Evolutionary conservation across 805 yeast species (phyloP).

Genomic region (Zygoascus ofunaensis): DNA sequence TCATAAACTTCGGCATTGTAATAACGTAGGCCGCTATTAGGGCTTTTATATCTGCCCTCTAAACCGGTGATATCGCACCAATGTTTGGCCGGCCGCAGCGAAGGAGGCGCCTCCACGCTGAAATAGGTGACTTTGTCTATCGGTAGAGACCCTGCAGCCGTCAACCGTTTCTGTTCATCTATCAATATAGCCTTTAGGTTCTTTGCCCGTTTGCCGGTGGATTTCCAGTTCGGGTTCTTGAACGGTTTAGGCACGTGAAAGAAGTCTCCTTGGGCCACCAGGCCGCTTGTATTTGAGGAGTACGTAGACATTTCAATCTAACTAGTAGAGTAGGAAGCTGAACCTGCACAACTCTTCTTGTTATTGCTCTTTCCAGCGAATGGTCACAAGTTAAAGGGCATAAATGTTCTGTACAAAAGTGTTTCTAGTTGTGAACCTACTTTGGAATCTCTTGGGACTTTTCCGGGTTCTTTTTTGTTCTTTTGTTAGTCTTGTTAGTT

Average conservation of each 20-base stretch:
- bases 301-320: background rate
- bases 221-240: slow-evolving; percentile 46
- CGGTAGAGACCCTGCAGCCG: slow-evolving; percentile 27
- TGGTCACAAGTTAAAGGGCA: too few species aligned
- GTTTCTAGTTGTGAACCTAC: too few species aligned
- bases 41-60: slow-evolving; percentile 65
- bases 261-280: slow-evolving; percentile 21
- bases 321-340: too few species aligned
- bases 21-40: slow-evolving; percentile 61
- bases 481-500: too few species aligned
- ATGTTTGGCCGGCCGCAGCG: slow-evolving; percentile 65
- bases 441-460: too few species aligned
- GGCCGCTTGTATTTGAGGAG: background rate
- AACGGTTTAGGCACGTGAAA: slow-evolving; percentile 31
- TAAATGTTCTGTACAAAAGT: too few species aligned
- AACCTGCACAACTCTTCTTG: too few species aligned
- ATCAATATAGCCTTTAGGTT: slow-evolving; percentile 61
- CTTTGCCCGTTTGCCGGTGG: slow-evolving; percentile 56
- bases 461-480: too few species aligned
- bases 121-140: slow-evolving; percentile 48
- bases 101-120: slow-evolving; percentile 77
- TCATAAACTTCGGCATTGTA: slow-evolving; percentile 78
- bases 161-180: slow-evolving; percentile 69
- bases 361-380: too few species aligned
- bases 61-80: slow-evolving; percentile 94